phyloP scores from a whole-genome alignment of 495 filamentous ascomycete species.

The Copromyces sp. region DNA sequence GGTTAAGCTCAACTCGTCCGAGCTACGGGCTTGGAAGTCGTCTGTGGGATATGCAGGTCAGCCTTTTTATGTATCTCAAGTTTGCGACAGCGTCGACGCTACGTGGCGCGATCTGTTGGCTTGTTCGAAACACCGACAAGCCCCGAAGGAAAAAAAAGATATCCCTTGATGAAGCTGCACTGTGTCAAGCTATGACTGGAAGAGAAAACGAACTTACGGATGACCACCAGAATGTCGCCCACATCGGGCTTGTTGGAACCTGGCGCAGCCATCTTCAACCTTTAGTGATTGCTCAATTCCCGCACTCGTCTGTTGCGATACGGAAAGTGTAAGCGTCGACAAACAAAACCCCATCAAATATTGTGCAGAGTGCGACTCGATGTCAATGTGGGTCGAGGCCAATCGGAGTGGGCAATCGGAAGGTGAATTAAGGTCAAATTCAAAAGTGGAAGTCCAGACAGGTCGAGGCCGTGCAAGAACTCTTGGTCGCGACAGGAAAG shows the following conservation, averaged over 20 bases:
- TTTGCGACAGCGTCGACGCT: not conserved
- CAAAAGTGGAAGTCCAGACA: not conserved
- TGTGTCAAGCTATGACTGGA: not conserved
- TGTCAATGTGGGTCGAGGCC: not conserved
- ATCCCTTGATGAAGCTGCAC: not conserved
- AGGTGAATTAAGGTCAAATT: not conserved
- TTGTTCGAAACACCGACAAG: not conserved
- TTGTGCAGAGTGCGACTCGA: not conserved
- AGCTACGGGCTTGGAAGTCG: constrained; percentile 81
- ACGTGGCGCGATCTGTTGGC: not conserved
- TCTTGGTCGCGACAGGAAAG: not conserved
- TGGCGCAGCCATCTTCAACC: constrained; percentile 35
- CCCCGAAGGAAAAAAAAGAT: not conserved
- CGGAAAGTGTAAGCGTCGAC: not conserved
- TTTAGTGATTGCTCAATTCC: constrained; percentile 6
- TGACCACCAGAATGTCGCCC: constrained; percentile 63
- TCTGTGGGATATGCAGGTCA: constrained; percentile 34
- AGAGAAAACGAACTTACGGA: constrained; percentile 51
- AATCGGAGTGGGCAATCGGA: not conserved
- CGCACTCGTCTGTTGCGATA: constrained; percentile 9
- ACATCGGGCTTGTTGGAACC: constrained; percentile 41
- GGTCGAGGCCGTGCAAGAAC: not conserved
- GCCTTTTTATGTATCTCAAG: constrained; percentile 2
- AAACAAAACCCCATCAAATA: not conserved
- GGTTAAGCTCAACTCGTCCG: constrained; percentile 80